Percentiles rank a stretch among this genome's conserved stretches.
Conservation (phyloP, 1,139 yeast species). For the Yamadazyma membranifaciens region DNA sequence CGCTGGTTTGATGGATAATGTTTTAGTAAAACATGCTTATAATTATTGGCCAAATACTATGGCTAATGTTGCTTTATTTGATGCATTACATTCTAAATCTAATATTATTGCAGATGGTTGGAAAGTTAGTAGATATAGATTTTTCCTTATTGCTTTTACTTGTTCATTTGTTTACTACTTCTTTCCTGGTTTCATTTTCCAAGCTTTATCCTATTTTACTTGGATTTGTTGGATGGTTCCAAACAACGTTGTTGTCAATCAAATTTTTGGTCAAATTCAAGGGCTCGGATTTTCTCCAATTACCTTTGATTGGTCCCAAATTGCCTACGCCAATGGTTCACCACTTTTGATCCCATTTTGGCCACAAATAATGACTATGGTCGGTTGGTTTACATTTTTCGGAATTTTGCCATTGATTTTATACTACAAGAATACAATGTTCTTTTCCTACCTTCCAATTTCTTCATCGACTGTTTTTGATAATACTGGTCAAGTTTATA, state of each 20-base stretch:
- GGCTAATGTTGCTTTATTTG: slow-evolving; percentile 46
- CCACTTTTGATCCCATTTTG: slow-evolving; percentile 70
- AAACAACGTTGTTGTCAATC: slow-evolving; percentile 50
- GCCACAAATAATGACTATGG: slow-evolving; percentile 49
- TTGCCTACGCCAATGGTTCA: slow-evolving; percentile 56
- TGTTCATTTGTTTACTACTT: slow-evolving; percentile 37
- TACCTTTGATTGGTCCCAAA: slow-evolving; percentile 45
- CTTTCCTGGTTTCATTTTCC: slow-evolving; percentile 43
- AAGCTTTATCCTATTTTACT: slow-evolving; percentile 33
- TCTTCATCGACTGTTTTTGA: slow-evolving; percentile 40
- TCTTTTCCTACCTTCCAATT: slow-evolving; percentile 43
- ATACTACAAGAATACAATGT: slow-evolving; percentile 43
- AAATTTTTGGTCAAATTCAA: slow-evolving; percentile 56
- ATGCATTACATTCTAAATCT: slow-evolving; percentile 60
- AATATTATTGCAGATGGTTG: slow-evolving; percentile 52
- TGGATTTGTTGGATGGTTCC: slow-evolving; percentile 46
- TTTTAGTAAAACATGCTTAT: slow-evolving; percentile 59
- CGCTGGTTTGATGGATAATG: slow-evolving; percentile 58
- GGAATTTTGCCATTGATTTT: slow-evolving; percentile 43
- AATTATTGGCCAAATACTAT: slow-evolving; percentile 68
- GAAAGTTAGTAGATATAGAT: slow-evolving; percentile 37
- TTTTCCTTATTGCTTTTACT: slow-evolving; percentile 28
- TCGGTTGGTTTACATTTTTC: slow-evolving; percentile 42
- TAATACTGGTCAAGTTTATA: slow-evolving; percentile 32
- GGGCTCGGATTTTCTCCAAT: slow-evolving; percentile 69